These are phyloP conservation scores for Wickerhamomyces tratensis DNA, from an alignment of 805 yeast genomes.

Conservation along the genomic window DNA sequence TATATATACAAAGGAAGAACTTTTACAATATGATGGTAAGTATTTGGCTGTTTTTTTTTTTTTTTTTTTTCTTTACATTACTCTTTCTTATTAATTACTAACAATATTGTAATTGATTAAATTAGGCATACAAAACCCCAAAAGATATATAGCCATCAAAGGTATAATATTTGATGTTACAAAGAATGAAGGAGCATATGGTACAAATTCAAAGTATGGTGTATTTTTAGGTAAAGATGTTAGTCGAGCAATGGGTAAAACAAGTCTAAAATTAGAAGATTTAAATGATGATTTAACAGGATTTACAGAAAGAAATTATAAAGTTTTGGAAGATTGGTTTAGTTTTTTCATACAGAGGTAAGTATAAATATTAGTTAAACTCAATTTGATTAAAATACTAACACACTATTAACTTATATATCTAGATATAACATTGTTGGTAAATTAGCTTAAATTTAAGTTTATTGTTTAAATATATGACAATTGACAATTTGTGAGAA, in stretches of 20 bases:
- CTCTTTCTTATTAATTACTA: too few species aligned
- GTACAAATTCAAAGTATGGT: slow-evolving; percentile 67
- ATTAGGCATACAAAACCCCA: slow-evolving; percentile 28
- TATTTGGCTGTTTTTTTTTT: neutral
- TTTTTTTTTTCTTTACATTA: too few species aligned
- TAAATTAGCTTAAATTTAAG: too few species aligned
- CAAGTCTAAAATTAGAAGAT: slow-evolving; percentile 47
- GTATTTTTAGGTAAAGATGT: slow-evolving; percentile 71
- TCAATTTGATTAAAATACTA: neutral
- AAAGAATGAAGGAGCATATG: slow-evolving; percentile 55
- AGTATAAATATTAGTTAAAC: slow-evolving; percentile 1
- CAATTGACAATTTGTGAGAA: too few species aligned
- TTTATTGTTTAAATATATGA: too few species aligned
- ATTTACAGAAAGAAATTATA: slow-evolving; percentile 49
- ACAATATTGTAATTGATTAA: too few species aligned
- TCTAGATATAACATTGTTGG: neutral
- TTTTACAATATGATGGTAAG: slow-evolving; percentile 37
- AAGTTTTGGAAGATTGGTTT: slow-evolving; percentile 67
- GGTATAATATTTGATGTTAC: slow-evolving; percentile 78
- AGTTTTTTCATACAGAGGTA: slow-evolving; percentile 49
- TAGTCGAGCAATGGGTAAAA: slow-evolving; percentile 65
- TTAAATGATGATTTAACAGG: slow-evolving; percentile 40
- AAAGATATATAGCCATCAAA: slow-evolving; percentile 64
- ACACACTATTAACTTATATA: neutral
- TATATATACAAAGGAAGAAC: slow-evolving; percentile 30